A percentile compares a stretch with the other conserved stretches of the same genome.
These are phyloP conservation scores for Xanthoconium purpureum DNA, from an alignment of 768 basidiomycete genomes.

Conservation along the genomic window DNA sequence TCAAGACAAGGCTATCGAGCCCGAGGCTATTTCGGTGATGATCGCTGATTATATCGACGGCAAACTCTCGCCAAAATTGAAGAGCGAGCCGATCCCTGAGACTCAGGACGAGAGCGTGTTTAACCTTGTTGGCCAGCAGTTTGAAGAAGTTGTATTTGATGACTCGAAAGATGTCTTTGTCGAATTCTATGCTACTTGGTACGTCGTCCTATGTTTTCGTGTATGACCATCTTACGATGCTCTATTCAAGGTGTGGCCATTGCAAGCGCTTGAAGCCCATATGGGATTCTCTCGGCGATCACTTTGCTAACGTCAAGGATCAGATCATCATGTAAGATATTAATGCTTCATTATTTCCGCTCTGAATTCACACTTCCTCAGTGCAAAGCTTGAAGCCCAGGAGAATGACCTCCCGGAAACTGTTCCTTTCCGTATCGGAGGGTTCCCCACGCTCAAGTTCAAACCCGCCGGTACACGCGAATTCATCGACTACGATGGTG, in stretches of 20 bases:
- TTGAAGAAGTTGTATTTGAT: constrained; percentile 82
- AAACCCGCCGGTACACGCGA: constrained; percentile 83
- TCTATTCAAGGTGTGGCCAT: constrained; percentile 72
- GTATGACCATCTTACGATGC: not conserved
- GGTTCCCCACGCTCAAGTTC: constrained; percentile 97
- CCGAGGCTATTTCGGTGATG: constrained; percentile 55
- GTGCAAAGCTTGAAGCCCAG: constrained; percentile 94
- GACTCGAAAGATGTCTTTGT: constrained; percentile 92
- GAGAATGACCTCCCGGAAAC: constrained; percentile 93
- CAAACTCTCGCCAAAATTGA: constrained; percentile 77
- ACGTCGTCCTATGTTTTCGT: constrained; percentile 28
- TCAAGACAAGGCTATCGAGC: constrained; percentile 59
- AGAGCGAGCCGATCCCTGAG: constrained; percentile 85
- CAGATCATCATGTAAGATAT: constrained; percentile 66
- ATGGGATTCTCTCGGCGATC: constrained; percentile 89
- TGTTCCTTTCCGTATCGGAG: constrained; percentile 81
- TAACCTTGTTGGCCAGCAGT: constrained; percentile 83
- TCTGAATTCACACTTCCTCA: constrained; percentile 29
- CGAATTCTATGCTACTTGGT: constrained; percentile 98
- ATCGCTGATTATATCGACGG: constrained; percentile 67
- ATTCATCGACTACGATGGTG: constrained; percentile 93
- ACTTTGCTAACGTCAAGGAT: constrained; percentile 73
- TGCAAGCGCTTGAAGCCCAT: constrained; percentile 95
- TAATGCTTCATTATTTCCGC: not conserved
- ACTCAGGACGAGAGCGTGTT: constrained; percentile 80